A percentile compares a stretch with the other conserved stretches of the same genome.
Conservation (phyloP, 2,329 filamentous ascomycete genomes). For the Exophiala xenobiotica region DNA sequence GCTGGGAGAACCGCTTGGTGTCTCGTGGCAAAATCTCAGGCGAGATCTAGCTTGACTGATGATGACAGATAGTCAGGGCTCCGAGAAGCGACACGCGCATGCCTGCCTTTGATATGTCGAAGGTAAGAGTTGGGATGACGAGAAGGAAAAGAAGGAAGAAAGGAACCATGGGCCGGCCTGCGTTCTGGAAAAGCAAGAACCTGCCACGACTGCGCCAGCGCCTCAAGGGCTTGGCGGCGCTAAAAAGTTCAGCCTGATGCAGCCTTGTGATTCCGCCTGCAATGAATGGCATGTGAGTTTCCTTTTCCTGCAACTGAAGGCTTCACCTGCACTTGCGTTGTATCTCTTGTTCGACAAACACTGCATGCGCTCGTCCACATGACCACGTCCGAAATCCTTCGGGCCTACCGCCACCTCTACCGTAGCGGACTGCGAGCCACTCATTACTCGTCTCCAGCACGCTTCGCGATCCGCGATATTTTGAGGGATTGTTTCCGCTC, state of each 20-base stretch:
- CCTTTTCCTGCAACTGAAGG: background rate
- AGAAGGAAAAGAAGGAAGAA: background rate
- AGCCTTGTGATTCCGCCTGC: background rate
- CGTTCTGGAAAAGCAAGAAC: background rate
- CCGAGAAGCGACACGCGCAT: background rate
- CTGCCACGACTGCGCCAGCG: no score
- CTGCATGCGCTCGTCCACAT: background rate
- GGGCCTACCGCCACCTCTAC: slow-evolving; percentile 59
- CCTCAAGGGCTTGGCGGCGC: background rate
- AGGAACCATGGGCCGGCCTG: background rate
- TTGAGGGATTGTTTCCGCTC: slow-evolving; percentile 45
- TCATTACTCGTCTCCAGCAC: slow-evolving; percentile 57
- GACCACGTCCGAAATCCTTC: slow-evolving; percentile 37
- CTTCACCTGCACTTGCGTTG: background rate
- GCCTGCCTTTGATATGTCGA: background rate
- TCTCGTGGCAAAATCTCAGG: background rate
- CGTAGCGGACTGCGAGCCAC: slow-evolving; percentile 54
- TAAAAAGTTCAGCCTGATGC: background rate
- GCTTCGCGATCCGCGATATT: slow-evolving; percentile 51
- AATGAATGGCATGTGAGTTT: background rate
- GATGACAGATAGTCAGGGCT: background rate
- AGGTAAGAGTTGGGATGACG: background rate
- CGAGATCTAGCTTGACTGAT: background rate
- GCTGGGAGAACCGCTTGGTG: background rate
- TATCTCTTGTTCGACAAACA: no score